phyloP scores from a whole-genome alignment of 164 flowering plant species.

The Berberis vulgaris region DNA sequence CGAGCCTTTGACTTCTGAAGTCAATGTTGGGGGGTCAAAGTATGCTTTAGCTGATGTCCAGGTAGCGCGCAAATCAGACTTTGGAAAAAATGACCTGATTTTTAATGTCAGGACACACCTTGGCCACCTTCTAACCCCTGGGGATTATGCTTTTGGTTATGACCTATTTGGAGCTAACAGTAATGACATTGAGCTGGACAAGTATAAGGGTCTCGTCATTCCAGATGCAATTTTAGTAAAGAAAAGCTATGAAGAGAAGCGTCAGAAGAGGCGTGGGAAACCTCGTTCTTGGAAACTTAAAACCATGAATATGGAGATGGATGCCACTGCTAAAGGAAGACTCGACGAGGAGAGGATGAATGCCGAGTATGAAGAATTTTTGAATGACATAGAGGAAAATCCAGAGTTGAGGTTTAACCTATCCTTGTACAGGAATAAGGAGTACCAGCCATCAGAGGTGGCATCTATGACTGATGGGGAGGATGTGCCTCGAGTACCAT shows the following conservation, averaged over 20 bases:
- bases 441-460: conserved; percentile 39
- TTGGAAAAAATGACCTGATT: conserved; percentile 46
- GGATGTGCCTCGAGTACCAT: conserved; percentile 39
- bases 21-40: conserved; percentile 36
- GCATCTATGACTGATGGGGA: conserved; percentile 47
- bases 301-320: conserved; percentile 49
- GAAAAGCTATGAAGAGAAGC: conserved; percentile 55
- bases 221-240: conserved; percentile 14
- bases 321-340: conserved; percentile 22
- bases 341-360: conserved; percentile 35
- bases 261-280: conserved; percentile 31
- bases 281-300: conserved; percentile 61
- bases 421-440: conserved; percentile 46
- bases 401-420: conserved; percentile 56
- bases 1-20: conserved; percentile 27
- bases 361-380: conserved; percentile 49
- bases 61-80: conserved; percentile 58
- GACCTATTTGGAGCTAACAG: conserved; percentile 31
- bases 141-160: conserved; percentile 62
- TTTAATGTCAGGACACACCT: conserved; percentile 45
- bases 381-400: conserved; percentile 57
- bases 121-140: conserved; percentile 48
- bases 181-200: conserved; percentile 25
- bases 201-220: not conserved
- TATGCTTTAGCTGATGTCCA: conserved; percentile 52